A percentile compares a stretch with the other conserved stretches of the same genome.
Conservation (phyloP, 75 land plant species). For the Pinus albicaulis region DNA sequence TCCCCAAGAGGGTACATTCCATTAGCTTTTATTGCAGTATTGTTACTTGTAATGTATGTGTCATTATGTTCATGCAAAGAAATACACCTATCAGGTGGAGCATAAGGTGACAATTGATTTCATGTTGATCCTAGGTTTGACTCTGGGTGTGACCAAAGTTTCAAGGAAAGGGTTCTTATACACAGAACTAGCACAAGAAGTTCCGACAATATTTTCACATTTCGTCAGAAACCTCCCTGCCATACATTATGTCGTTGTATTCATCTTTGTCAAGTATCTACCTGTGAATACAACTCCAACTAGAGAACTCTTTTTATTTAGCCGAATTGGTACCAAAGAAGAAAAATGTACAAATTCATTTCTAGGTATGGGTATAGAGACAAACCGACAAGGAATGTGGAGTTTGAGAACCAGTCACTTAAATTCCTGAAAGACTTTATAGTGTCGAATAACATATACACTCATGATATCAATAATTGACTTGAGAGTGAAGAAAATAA, state of each 20-base stretch:
- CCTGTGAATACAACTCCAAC: conserved; percentile 41
- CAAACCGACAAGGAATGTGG: conserved; percentile 10
- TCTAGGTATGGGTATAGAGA: conserved; percentile 65
- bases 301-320: conserved; percentile 51
- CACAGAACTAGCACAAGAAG: conserved; percentile 62
- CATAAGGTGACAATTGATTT: conserved; percentile 38
- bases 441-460: neutral
- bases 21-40: conserved; percentile 36
- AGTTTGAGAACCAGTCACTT: conserved; percentile 39
- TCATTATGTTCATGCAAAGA: conserved; percentile 51
- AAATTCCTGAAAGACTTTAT: conserved; percentile 43
- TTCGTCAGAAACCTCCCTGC: conserved; percentile 48
- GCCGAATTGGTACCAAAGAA: conserved; percentile 40
- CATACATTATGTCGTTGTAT: conserved; percentile 48
- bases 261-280: conserved; percentile 55
- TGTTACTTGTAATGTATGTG: conserved; percentile 59
- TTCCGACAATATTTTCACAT: conserved; percentile 60
- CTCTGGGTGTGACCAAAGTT: conserved; percentile 22
- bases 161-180: conserved; percentile 59
- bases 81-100: conserved; percentile 40
- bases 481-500: neutral
- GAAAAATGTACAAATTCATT: conserved; percentile 45
- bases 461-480: neutral
- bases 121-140: neutral
- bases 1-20: conserved; percentile 48